These are phyloP conservation scores for Neurospora sp. DNA, from an alignment of 495 filamentous ascomycete genomes.

Conservation along the genomic window DNA sequence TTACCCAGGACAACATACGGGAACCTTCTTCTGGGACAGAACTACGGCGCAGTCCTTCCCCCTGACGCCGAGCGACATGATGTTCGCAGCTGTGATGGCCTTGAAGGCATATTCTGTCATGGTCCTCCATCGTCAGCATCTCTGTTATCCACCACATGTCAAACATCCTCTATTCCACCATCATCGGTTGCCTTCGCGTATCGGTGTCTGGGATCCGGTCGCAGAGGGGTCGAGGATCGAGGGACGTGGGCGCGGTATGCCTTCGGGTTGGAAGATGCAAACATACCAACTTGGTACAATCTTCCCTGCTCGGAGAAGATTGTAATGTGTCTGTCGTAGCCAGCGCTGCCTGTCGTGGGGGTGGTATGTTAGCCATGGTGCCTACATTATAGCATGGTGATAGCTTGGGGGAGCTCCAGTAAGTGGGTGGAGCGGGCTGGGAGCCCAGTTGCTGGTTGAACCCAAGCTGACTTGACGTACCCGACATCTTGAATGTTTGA, in stretches of 20 bases:
- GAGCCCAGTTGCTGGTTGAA: conserved; percentile 9
- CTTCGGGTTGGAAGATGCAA: background rate
- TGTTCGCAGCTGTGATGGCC: conserved; percentile 97
- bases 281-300: conserved; percentile 98
- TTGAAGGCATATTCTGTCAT: conserved; percentile 97
- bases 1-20: conserved; percentile 52
- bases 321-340: conserved; percentile 96
- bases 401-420: background rate
- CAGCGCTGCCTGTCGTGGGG: conserved; percentile 65
- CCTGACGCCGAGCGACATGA: conserved; percentile 90
- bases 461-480: conserved; percentile 22
- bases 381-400: background rate
- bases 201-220: background rate
- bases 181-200: background rate
- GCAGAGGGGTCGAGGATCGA: conserved; percentile 1
- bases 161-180: conserved; percentile 1
- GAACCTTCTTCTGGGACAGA: conserved; percentile 98
- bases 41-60: conserved; percentile 97
- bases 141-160: background rate
- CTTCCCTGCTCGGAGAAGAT: conserved; percentile 99
- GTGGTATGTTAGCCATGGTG: conserved; percentile 13
- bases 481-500: conserved; percentile 34
- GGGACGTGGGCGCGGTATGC: background rate
- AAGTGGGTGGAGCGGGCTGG: conserved; percentile 18
- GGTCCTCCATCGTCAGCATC: conserved; percentile 21